These are phyloP conservation scores for Candida ascalaphidarum DNA, from an alignment of 805 yeast genomes.

Conservation along the genomic window DNA sequence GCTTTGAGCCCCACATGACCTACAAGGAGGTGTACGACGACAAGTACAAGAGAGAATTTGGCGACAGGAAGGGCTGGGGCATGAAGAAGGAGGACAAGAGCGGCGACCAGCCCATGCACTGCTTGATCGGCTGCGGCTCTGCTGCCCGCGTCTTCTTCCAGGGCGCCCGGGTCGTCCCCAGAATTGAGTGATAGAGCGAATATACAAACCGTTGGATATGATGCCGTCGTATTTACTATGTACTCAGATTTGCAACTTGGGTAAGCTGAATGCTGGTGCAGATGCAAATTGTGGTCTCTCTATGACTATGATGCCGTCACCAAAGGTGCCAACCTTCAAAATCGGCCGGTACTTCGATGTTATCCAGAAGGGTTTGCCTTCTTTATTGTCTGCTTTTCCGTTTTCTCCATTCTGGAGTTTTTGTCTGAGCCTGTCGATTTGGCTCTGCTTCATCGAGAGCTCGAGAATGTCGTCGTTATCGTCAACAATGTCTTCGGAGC, in stretches of 20 bases:
- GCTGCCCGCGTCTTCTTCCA: conserved; percentile 67
- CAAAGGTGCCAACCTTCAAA: conserved; percentile 49
- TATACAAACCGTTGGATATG: too few relatives aligned
- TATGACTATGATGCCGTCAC: conserved; percentile 50
- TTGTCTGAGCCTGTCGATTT: conserved; percentile 24
- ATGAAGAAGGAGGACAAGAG: conserved; percentile 46
- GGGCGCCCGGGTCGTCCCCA: conserved; percentile 46
- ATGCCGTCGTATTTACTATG: background rate
- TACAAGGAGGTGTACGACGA: conserved; percentile 40
- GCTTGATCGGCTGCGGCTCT: conserved; percentile 54
- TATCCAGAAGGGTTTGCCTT: conserved; percentile 54
- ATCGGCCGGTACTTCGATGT: conserved; percentile 71
- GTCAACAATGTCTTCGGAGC: conserved; percentile 21
- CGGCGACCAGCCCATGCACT: conserved; percentile 33
- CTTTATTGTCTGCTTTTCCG: conserved; percentile 12
- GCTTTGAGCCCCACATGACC: conserved; percentile 49
- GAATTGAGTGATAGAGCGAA: conserved; percentile 6
- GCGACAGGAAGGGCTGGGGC: conserved; percentile 42
- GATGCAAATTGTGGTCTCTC: conserved; percentile 65
- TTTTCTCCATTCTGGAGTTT: conserved; percentile 24
- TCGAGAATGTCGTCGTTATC: conserved; percentile 9
- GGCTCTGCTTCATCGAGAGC: conserved; percentile 19
- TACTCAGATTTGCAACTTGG: conserved; percentile 11
- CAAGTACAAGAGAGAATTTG: conserved; percentile 44
- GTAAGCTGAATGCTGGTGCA: conserved; percentile 58